These are phyloP conservation scores for Perilla frutescens DNA, from an alignment of 257 asterid genomes.

Conservation along the genomic window DNA sequence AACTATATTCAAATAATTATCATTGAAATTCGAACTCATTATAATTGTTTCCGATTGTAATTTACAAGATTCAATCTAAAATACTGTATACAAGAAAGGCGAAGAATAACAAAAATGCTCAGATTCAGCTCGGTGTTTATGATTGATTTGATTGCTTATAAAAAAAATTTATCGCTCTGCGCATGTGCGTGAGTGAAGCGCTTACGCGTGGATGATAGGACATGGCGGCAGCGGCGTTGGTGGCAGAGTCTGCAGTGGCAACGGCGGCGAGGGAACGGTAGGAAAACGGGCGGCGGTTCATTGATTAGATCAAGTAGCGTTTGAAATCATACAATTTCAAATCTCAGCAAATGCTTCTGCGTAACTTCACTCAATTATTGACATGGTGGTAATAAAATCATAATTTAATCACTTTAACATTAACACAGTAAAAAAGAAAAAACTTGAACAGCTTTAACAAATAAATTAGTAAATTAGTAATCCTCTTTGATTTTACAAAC, in stretches of 20 bases:
- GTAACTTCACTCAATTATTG: background rate
- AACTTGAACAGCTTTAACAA: too few species aligned
- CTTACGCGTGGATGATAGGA: conserved; percentile 58
- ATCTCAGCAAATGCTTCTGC: background rate
- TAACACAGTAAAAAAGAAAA: too few species aligned
- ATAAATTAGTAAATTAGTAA: too few species aligned
- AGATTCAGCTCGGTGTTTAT: conserved; percentile 26
- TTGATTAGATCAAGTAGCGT: conserved; percentile 25
- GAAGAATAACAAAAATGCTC: background rate
- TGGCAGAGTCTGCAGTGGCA: conserved; percentile 39
- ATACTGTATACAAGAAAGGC: background rate
- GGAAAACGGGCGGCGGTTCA: conserved; percentile 61
- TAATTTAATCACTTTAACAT: too few species aligned
- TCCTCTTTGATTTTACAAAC: too few species aligned
- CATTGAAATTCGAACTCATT: background rate
- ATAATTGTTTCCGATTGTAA: background rate
- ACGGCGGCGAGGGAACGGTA: conserved; percentile 56
- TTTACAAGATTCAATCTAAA: background rate
- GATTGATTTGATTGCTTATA: background rate
- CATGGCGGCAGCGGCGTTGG: conserved; percentile 49
- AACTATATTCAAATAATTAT: conserved; percentile 4
- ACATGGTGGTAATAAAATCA: too few species aligned
- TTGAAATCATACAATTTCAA: background rate
- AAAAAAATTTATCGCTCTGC: background rate
- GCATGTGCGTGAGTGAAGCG: background rate